Conservation (phyloP, 169 alveolate species). For the Plasmodium adleri region DNA sequence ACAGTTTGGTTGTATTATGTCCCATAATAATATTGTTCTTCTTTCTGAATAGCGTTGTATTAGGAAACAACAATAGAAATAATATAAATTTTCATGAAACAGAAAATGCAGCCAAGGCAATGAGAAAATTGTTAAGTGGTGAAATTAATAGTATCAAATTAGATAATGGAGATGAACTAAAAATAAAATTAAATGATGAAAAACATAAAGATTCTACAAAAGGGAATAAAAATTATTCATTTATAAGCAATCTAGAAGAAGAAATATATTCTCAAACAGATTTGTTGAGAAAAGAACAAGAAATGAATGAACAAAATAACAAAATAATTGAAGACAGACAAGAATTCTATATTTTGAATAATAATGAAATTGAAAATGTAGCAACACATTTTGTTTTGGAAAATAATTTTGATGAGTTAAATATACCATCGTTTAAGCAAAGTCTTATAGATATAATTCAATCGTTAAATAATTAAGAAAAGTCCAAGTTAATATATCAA, state of each 20-base stretch:
- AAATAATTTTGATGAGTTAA: conserved; percentile 32
- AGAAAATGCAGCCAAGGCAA: conserved; percentile 75
- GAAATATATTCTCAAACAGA: conserved; percentile 2
- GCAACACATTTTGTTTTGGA: conserved; percentile 16
- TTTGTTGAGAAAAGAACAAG: conserved; percentile 13
- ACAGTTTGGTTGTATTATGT: conserved; percentile 12
- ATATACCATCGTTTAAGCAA: conserved; percentile 32
- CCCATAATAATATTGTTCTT: conserved; percentile 19
- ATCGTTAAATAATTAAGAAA: conserved; percentile 29
- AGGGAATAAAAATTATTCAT: conserved; percentile 28
- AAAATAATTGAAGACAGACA: conserved; percentile 27
- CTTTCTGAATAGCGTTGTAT: background rate
- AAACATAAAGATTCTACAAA: conserved; percentile 7
- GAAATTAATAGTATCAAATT: conserved; percentile 51
- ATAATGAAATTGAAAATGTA: conserved; percentile 33
- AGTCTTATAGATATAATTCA: conserved; percentile 38
- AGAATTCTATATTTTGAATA: conserved; percentile 31
- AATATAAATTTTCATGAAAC: conserved; percentile 57
- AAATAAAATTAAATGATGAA: conserved; percentile 24
- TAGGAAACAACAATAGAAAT: conserved; percentile 2
- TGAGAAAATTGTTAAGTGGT: conserved; percentile 62
- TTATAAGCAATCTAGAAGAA: conserved; percentile 36
- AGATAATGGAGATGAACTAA: conserved; percentile 71
- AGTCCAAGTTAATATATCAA: no score
- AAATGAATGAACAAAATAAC: background rate